Base-by-base conservation (phyloP, 2,329 filamentous ascomycete genomes). In the Fusarium incarnatum region DNA sequence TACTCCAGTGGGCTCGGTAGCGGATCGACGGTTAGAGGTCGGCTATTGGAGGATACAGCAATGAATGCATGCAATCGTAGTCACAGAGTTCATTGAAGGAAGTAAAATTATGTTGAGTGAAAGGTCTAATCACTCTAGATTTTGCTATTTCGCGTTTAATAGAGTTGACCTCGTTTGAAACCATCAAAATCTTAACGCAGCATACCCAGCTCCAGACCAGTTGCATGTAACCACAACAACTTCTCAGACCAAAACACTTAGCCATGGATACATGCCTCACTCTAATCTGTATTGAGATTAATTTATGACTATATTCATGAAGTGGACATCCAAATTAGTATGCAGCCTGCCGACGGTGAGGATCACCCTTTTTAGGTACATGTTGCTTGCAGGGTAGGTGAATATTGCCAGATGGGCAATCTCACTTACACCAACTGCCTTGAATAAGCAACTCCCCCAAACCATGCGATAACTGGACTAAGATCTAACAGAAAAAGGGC, bases 1-100 rank as follows among this genome's bases (percentile, higher is more conserved):
- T 27, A 30, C 30, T 23, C 22, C 10, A 62, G 65, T 73, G 49
- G 27, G 18, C 9, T 42, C 49, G 18, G 49, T 8, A 27, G n/a
- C 20, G 22, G n/a, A 49, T 49, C 46, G 28, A 22, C 46, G n/a
- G 10, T 28, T 49, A 37, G 20, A 22, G 46, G 20, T 47, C 8
- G 25, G 25, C 41, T 44, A 18, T 28, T 25, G 25, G 10, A n/a
- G 45, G 45, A 22, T 22, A n/a, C 34, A 27, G 6, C 8, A 8
- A n/a, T 11, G 9, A 13, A 27, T 11, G 16, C 3, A 20, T 27
- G 8, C 9, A 22, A 20, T 3, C 11, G 6, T 2, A 25, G 34
- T 37, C 34, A 37, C 34, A 23, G 6, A 22, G 8, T 41, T 12
- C 4, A 16, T 16, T 5, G 2, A 3, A 37, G 15, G 6, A 5